These are phyloP conservation scores for Neopestalotiopsis sp. DNA, from an alignment of 2,329 filamentous ascomycete genomes.

Conservation along the genomic window DNA sequence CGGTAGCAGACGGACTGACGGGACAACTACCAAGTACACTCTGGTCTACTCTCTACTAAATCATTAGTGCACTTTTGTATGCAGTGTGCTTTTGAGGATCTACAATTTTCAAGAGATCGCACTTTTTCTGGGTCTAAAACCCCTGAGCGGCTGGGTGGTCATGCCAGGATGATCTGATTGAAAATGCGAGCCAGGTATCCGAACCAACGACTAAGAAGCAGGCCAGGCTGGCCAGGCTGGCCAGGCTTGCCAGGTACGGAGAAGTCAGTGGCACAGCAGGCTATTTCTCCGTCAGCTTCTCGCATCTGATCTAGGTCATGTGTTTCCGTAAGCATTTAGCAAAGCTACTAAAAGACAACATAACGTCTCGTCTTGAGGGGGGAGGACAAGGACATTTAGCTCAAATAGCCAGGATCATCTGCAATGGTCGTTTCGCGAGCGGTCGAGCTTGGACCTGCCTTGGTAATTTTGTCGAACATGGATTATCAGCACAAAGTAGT, in stretches of 20 bases:
- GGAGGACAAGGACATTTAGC: neutral
- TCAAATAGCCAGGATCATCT: neutral
- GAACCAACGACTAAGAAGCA: no score
- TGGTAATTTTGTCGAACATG: neutral
- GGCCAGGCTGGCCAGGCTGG: no score
- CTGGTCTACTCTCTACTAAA: no score
- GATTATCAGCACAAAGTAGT: neutral
- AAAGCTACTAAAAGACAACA: neutral
- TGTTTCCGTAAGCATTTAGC: slow-evolving; percentile 1
- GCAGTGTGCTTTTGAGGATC: neutral
- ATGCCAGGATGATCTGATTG: neutral
- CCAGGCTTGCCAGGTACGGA: no score
- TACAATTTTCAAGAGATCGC: neutral
- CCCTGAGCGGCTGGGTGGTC: neutral
- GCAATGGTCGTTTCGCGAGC: neutral
- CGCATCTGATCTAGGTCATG: slow-evolving; percentile 9
- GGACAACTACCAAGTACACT: no score
- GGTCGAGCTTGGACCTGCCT: neutral
- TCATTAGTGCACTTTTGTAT: no score
- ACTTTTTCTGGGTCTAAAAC: neutral
- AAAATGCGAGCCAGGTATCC: neutral
- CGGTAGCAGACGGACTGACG: neutral
- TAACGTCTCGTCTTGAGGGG: neutral
- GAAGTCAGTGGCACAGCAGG: neutral
- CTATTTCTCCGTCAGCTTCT: neutral